Conservation (phyloP, 2,329 filamentous ascomycete species). For the Colletotrichum sp. region DNA sequence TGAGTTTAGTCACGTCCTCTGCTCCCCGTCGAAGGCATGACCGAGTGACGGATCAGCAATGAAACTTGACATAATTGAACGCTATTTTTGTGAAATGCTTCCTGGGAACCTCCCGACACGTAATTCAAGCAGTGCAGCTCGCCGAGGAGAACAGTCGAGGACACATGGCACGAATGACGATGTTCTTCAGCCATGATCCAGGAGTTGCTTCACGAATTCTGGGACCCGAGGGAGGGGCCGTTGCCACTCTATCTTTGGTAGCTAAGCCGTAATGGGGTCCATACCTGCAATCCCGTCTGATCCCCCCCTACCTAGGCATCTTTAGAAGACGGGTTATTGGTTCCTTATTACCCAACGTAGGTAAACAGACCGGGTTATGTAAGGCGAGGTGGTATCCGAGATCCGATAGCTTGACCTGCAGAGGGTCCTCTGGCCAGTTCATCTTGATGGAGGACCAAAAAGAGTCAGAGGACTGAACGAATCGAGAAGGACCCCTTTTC, state of each 20-base stretch:
- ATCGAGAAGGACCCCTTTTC: conserved; percentile 5
- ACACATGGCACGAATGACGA: conserved; percentile 7
- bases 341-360: background rate
- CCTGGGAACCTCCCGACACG: background rate
- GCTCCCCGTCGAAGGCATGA: background rate
- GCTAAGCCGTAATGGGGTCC: conserved; percentile 1
- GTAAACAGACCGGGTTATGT: background rate
- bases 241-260: conserved; percentile 19
- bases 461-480: background rate
- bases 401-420: background rate
- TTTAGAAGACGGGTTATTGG: background rate
- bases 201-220: background rate
- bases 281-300: background rate
- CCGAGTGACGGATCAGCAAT: background rate
- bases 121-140: background rate
- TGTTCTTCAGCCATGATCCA: conserved; percentile 12
- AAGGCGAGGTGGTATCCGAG: background rate
- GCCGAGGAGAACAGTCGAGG: background rate
- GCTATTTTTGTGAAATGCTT: background rate
- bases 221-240: background rate
- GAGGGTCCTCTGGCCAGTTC: background rate
- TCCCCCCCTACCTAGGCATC: background rate
- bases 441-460: background rate
- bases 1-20: background rate
- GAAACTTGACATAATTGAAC: background rate